phyloP scores from a whole-genome alignment of 2,329 filamentous ascomycete species.

The Colletotrichum phormii region DNA sequence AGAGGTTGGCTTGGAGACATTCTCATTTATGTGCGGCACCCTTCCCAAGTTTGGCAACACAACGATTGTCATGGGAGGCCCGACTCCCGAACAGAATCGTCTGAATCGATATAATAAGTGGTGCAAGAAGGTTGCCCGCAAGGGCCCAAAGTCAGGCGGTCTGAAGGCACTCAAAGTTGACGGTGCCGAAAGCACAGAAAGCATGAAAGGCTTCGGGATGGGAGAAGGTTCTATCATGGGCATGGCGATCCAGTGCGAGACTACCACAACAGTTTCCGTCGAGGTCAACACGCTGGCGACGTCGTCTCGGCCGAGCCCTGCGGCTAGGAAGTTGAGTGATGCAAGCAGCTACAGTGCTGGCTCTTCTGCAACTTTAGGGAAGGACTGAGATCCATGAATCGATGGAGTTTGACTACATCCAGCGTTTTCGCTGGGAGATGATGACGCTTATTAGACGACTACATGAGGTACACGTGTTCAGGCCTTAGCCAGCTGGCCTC shows the following conservation, averaged over 20 bases:
- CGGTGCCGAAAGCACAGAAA: constrained; percentile 46
- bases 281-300: constrained; percentile 41
- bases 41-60: constrained; percentile 55
- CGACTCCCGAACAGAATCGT: constrained; percentile 12
- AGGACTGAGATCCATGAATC: not conserved
- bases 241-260: constrained; percentile 57
- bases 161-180: constrained; percentile 6
- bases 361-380: not conserved
- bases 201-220: constrained; percentile 46
- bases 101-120: constrained; percentile 21
- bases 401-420: not conserved
- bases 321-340: constrained; percentile 22
- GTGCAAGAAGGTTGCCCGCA: constrained; percentile 33
- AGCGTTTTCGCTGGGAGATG: not conserved
- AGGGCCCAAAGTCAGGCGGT: not conserved
- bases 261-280: constrained; percentile 55
- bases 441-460: not conserved
- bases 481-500: not conserved
- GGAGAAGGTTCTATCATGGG: constrained; percentile 40
- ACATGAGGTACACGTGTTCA: not conserved
- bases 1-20: constrained; percentile 63
- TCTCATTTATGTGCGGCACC: constrained; percentile 60
- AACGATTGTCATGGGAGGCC: constrained; percentile 46
- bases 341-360: not conserved
- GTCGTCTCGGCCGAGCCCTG: not conserved